Conservation (phyloP, 345 rosid genomes). For the Turritis glabra region DNA sequence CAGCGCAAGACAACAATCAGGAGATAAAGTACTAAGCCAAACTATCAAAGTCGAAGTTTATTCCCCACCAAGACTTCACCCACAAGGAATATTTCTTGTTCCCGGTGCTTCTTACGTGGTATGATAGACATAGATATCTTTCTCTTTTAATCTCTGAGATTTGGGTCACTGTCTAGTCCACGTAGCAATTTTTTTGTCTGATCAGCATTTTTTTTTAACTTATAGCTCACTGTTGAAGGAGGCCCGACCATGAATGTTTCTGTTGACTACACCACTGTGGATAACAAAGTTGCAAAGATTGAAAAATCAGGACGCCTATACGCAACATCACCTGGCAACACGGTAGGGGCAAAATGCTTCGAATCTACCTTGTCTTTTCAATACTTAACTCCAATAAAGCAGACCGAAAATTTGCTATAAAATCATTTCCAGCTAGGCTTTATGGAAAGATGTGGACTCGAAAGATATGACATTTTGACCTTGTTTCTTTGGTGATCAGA, state of each 20-base stretch:
- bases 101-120: conserved; percentile 93
- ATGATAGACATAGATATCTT: conserved; percentile 29
- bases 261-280: conserved; percentile 57
- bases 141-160: not conserved
- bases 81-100: conserved; percentile 66
- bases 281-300: conserved; percentile 59
- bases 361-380: conserved; percentile 7
- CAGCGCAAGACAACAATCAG: conserved; percentile 73
- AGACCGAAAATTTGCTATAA: conserved; percentile 9
- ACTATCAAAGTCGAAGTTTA: conserved; percentile 81
- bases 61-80: conserved; percentile 76
- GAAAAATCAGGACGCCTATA: conserved; percentile 63
- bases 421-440: not conserved
- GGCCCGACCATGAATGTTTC: conserved; percentile 82
- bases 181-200: not conserved
- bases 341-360: conserved; percentile 50
- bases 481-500: conserved; percentile 48
- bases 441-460: not conserved
- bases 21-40: conserved; percentile 73
- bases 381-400: conserved; percentile 2
- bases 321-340: conserved; percentile 83
- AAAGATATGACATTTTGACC: conserved; percentile 14
- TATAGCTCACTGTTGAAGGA: conserved; percentile 73
- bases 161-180: not conserved
- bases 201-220: conserved; percentile 8